Evolutionary conservation across 2,329 filamentous ascomycete genomes (phyloP).

Genomic region (Colletotrichum magnum): DNA sequence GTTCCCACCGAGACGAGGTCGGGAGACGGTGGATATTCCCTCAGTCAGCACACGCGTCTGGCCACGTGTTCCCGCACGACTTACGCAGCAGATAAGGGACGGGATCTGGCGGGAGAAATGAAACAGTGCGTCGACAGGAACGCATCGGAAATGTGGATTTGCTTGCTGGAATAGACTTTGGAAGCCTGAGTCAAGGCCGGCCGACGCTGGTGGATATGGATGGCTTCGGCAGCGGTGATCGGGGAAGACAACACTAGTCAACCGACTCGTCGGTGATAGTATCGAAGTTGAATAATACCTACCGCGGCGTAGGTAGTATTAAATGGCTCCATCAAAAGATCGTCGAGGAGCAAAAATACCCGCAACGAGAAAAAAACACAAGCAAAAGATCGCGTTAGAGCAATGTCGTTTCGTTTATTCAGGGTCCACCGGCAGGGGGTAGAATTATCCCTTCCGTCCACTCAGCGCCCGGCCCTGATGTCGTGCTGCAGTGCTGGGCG

Average conservation of each 20-base stretch:
- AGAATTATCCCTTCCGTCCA: conserved; percentile 19
- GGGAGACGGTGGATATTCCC: not conserved
- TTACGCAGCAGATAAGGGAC: not conserved
- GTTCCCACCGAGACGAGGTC: conserved; percentile 2
- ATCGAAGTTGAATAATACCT: too few relatives aligned
- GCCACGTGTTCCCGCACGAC: conserved; percentile 33
- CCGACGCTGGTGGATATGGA: conserved; percentile 2
- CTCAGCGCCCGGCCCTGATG: conserved; percentile 8
- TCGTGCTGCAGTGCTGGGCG: not conserved
- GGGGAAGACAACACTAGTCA: not conserved
- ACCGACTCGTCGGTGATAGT: not conserved
- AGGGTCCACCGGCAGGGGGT: conserved; percentile 20
- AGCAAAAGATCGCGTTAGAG: not conserved
- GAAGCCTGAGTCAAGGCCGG: conserved; percentile 29
- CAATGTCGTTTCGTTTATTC: conserved; percentile 26
- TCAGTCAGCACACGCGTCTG: conserved; percentile 30
- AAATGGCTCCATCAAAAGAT: too few relatives aligned
- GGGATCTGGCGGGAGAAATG: conserved; percentile 23
- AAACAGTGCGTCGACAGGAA: conserved; percentile 19
- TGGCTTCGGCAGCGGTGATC: conserved; percentile 8
- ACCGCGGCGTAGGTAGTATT: too few relatives aligned
- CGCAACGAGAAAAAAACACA: not conserved
- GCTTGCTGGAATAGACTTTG: conserved; percentile 34
- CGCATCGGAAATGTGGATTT: conserved; percentile 22
- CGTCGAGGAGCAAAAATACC: too few relatives aligned